These are phyloP conservation scores for Scolecobasidium constrictum DNA, from an alignment of 2,329 filamentous ascomycete genomes.

Conservation along the genomic window DNA sequence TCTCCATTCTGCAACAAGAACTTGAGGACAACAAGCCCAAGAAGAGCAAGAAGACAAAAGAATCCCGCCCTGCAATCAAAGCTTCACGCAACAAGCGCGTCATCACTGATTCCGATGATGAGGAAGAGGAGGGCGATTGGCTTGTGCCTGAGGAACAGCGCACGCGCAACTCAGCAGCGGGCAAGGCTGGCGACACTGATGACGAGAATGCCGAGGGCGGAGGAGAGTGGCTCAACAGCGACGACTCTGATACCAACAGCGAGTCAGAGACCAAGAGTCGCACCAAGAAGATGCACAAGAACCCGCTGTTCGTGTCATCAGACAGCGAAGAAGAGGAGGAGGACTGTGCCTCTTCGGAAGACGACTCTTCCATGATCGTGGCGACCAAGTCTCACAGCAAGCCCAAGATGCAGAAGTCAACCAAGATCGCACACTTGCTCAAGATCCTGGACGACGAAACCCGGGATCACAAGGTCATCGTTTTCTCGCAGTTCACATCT, in stretches of 20 bases:
- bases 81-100: slow-evolving; percentile 21
- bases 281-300: slow-evolving; percentile 26
- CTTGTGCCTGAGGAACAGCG: slow-evolving; percentile 57
- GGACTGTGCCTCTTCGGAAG: slow-evolving; percentile 27
- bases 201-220: slow-evolving; percentile 83
- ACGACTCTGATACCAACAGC: slow-evolving; percentile 54
- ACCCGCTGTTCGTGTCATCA: slow-evolving; percentile 42
- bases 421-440: slow-evolving; percentile 83
- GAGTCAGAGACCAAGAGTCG: slow-evolving; percentile 39
- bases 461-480: slow-evolving; percentile 84
- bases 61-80: slow-evolving; percentile 14
- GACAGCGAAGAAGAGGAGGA: slow-evolving; percentile 31
- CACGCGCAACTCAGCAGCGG: slow-evolving; percentile 49
- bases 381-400: slow-evolving; percentile 11
- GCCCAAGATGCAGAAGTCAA: slow-evolving; percentile 45
- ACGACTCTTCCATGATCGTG: slow-evolving; percentile 35
- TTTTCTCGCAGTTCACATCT: slow-evolving; percentile 96
- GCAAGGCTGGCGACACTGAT: slow-evolving; percentile 71
- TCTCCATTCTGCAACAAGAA: slow-evolving; percentile 42
- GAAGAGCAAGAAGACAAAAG: slow-evolving; percentile 11
- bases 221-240: slow-evolving; percentile 66
- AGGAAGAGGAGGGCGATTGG: slow-evolving; percentile 64
- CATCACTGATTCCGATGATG: slow-evolving; percentile 56
- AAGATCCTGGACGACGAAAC: slow-evolving; percentile 71
- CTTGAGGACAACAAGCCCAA: slow-evolving; percentile 14